Evolutionary conservation across 2,329 filamentous ascomycete genomes (phyloP).

Genomic region (Myriosclerotinia scirpicola): DNA sequence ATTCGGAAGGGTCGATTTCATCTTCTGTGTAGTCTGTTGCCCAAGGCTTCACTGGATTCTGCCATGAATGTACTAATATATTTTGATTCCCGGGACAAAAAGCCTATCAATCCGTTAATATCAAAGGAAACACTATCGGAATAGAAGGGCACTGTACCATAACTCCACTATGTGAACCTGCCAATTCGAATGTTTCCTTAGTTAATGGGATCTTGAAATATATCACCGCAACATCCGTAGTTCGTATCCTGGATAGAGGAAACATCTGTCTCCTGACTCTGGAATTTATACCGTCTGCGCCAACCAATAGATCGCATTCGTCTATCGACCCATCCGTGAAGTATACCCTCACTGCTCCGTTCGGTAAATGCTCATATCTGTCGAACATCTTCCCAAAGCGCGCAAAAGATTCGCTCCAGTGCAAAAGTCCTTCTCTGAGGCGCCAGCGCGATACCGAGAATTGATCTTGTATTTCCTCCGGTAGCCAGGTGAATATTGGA

Average conservation of each 20-base stretch:
- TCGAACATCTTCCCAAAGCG: conserved; percentile 41
- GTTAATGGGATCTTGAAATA: conserved; percentile 39
- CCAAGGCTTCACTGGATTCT: conserved; percentile 33
- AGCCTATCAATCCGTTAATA: conserved; percentile 26
- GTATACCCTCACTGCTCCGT: conserved; percentile 41
- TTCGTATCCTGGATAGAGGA: conserved; percentile 29
- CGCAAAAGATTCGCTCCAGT: conserved; percentile 30
- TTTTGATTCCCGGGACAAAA: conserved; percentile 35
- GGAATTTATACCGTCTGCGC: conserved; percentile 56
- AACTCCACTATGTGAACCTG: conserved; percentile 28
- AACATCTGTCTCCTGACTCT: conserved; percentile 45
- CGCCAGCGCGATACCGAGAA: conserved; percentile 36
- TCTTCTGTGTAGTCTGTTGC: conserved; percentile 31
- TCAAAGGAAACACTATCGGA: no score
- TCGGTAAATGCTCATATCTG: conserved; percentile 35
- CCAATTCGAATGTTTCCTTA: conserved; percentile 29
- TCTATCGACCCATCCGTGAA: conserved; percentile 48
- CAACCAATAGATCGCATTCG: conserved; percentile 54
- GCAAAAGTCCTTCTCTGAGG: conserved; percentile 33
- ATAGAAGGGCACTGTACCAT: conserved; percentile 28
- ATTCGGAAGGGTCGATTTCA: conserved; percentile 34
- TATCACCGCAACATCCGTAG: conserved; percentile 32
- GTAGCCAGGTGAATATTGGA: conserved; percentile 34
- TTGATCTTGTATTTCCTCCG: conserved; percentile 32
- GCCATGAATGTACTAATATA: conserved; percentile 36